These are phyloP conservation scores for Corymbia citriodora DNA, from an alignment of 441 rosid species.

Conservation along the genomic window DNA sequence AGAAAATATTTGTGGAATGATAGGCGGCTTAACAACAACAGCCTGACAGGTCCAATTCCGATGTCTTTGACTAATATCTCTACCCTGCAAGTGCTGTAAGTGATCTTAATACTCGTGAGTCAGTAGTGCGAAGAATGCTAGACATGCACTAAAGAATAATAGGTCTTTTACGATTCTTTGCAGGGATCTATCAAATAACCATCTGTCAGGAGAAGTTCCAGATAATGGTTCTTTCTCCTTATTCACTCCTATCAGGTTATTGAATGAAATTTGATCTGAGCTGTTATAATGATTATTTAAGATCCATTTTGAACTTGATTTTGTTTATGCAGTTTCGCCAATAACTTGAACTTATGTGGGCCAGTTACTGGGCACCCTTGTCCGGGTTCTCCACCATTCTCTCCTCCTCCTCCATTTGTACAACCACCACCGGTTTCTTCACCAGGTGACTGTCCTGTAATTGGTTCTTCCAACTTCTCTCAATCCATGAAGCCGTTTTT, in stretches of 20 bases:
- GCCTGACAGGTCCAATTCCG: conserved; percentile 77
- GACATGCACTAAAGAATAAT: neutral
- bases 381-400: conserved; percentile 95
- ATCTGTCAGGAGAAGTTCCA: conserved; percentile 80
- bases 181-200: conserved; percentile 96
- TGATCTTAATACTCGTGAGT: conserved; percentile 3
- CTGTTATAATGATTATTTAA: neutral
- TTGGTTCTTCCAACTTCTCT: neutral
- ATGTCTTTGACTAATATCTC: conserved; percentile 76
- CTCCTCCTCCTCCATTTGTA: conserved; percentile 94
- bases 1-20: conserved; percentile 34
- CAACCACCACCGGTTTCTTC: conserved; percentile 62
- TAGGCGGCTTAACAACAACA: conserved; percentile 97
- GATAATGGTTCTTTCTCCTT: conserved; percentile 92
- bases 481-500: neutral
- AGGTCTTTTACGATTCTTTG: conserved; percentile 13
- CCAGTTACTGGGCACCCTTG: conserved; percentile 90
- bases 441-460: conserved; percentile 40
- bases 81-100: conserved; percentile 90
- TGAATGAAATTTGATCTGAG: conserved; percentile 3
- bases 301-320: neutral
- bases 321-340: conserved; percentile 71
- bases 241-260: conserved; percentile 87
- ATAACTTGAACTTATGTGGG: conserved; percentile 82
- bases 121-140: neutral